Conservation (phyloP, 108 stramenopile species). For the Pseudonitzschia multiseries region DNA sequence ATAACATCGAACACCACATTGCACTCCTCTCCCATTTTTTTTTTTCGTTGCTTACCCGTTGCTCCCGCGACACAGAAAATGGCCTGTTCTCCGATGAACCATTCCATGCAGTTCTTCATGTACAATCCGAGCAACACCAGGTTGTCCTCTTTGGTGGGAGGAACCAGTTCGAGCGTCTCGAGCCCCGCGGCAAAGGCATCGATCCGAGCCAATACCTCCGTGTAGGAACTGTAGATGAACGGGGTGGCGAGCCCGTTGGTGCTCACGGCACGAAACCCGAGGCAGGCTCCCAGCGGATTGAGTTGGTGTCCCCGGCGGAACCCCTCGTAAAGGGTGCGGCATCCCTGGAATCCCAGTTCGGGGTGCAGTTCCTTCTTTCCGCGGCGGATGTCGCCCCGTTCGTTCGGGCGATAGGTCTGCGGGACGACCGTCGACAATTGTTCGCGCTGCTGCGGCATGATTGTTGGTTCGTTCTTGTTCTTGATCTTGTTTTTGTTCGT, state of each 20-base stretch:
- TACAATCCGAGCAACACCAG: slow-evolving; percentile 79
- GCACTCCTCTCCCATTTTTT: too few relatives aligned
- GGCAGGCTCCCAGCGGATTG: slow-evolving; percentile 79
- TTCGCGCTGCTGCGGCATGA: too few relatives aligned
- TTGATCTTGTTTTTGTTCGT: background rate
- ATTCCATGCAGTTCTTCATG: slow-evolving; percentile 94
- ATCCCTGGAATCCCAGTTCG: slow-evolving; percentile 58
- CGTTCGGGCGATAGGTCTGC: slow-evolving; percentile 30
- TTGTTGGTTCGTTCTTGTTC: too few relatives aligned
- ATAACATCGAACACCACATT: too few relatives aligned
- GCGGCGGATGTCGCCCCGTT: slow-evolving; percentile 58
- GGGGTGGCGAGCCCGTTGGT: slow-evolving; percentile 83
- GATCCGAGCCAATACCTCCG: slow-evolving; percentile 73
- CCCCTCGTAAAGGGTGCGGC: slow-evolving; percentile 79
- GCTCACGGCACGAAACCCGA: slow-evolving; percentile 76
- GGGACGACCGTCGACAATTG: slow-evolving; percentile 45
- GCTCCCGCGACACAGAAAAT: slow-evolving; percentile 73
- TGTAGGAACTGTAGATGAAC: slow-evolving; percentile 77
- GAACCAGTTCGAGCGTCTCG: slow-evolving; percentile 58
- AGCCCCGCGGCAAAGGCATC: slow-evolving; percentile 79
- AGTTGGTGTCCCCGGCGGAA: slow-evolving; percentile 68
- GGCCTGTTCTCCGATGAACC: slow-evolving; percentile 92
- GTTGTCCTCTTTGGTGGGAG: slow-evolving; percentile 60
- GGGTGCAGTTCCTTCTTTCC: slow-evolving; percentile 55
- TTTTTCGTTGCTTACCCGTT: slow-evolving; percentile 38